phyloP scores from a whole-genome alignment of 2,329 filamentous ascomycete genomes.

The Arthroderma sp. region DNA sequence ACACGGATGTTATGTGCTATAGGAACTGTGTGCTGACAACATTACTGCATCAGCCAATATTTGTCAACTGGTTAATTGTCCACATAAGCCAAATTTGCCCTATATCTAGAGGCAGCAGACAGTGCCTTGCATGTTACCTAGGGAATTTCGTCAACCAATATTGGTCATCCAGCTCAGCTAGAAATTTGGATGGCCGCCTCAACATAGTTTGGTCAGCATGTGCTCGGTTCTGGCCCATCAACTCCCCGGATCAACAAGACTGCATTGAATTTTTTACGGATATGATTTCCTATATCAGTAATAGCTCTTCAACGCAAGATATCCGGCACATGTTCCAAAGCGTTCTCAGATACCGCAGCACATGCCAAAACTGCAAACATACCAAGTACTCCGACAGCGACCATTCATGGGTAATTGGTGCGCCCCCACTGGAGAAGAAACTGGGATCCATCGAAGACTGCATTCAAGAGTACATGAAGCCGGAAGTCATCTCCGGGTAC shows the following conservation, averaged over 20 bases:
- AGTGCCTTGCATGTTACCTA: slow-evolving; percentile 9
- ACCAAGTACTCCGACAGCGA: background rate
- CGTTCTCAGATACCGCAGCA: slow-evolving; percentile 1
- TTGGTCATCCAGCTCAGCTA: background rate
- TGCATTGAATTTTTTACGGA: slow-evolving; percentile 8
- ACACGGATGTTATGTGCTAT: slow-evolving; percentile 10
- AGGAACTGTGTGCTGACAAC: slow-evolving; percentile 10
- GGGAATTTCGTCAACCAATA: slow-evolving; percentile 7
- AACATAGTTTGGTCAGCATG: slow-evolving; percentile 5
- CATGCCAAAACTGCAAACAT: slow-evolving; percentile 8
- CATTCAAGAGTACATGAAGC: slow-evolving; percentile 1
- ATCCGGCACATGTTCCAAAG: slow-evolving; percentile 10
- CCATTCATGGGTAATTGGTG: background rate
- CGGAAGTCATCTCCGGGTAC: background rate
- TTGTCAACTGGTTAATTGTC: slow-evolving; percentile 11
- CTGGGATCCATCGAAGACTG: background rate
- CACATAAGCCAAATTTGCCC: slow-evolving; percentile 4
- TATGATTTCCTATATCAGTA: slow-evolving; percentile 6
- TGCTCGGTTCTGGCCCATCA: slow-evolving; percentile 4
- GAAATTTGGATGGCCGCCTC: background rate
- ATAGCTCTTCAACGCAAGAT: background rate
- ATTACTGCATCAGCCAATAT: slow-evolving; percentile 11
- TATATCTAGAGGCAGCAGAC: background rate
- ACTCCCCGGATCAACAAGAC: slow-evolving; percentile 10
- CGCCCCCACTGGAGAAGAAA: background rate